Base-by-base conservation (phyloP, 164 flowering plant genomes). In the Cinnamomum micranthum region DNA sequence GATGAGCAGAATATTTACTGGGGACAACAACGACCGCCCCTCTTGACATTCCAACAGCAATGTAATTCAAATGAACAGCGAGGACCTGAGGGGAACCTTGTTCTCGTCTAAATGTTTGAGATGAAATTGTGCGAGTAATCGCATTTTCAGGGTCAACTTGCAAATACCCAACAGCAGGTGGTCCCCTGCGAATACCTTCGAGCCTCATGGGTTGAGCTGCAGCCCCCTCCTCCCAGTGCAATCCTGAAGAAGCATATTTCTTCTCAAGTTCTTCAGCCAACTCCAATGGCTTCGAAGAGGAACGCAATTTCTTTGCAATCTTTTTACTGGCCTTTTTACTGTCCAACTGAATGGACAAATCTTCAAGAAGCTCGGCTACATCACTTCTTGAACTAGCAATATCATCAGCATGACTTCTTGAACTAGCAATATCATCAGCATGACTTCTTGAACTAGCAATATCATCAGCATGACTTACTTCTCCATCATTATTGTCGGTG, bases 131-230 rank as follows among this genome's bases (percentile, higher is more conserved):
- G 71, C 84, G 85, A 10, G 94, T 85, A 33, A 92, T 81, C 19
- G 81, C 74, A 80, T 95, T 93, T 52, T 84, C 62, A 6, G 87
- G 81, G 80, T 87, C 85, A 73, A 91, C 80, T 75, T 93, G 91
- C 85, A 95, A 92, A 82, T 95, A 95, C 62, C 98, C 98, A 73
- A 93, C 81, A 0, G 89, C 91, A 27, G 92, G 92, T 19, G 97
- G 94, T 0, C 92, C 94, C 73, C 91, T 85, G 28, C 87, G 78
- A 9, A 88, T 91, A 80, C 99, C 99, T 81, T 95, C 98, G 71
- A 95, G 97, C 84, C 92, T 91, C 99, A 95, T 95, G 24, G 99
- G 99, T 68, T 91, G 99, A 68, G 99, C 94, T 73, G 97, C 97
- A 20, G 93, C 98, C 70, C 97, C 99, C 80, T 92, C 97, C 81